Evolutionary conservation across 2,329 filamentous ascomycete species (phyloP).

Genomic region (Ophiocordyceps sinensis): DNA sequence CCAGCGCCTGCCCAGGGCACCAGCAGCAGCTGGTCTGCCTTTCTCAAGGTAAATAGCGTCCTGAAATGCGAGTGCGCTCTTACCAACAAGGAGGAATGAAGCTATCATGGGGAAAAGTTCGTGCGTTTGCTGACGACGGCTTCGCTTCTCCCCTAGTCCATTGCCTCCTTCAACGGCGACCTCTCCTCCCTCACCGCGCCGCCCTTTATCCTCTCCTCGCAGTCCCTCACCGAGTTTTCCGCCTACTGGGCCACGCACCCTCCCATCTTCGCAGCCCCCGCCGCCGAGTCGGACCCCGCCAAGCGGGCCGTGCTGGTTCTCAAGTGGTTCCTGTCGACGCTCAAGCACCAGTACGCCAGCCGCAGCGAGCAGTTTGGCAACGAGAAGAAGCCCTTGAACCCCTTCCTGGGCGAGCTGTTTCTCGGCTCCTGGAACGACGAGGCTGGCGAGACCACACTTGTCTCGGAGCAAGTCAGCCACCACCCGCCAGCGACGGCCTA

Average conservation of each 20-base stretch:
- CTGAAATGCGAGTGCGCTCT: neutral
- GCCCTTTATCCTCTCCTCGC: constrained; percentile 68
- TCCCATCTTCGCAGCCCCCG: constrained; percentile 64
- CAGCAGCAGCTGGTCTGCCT: constrained; percentile 35
- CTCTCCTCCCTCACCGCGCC: constrained; percentile 68
- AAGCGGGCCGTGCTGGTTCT: constrained; percentile 79
- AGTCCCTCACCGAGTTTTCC: constrained; percentile 67
- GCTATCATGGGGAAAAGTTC: neutral
- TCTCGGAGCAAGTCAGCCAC: constrained; percentile 91
- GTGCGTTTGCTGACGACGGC: neutral
- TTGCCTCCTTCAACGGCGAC: constrained; percentile 71
- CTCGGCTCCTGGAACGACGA: constrained; percentile 79
- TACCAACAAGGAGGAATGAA: neutral
- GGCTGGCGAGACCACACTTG: constrained; percentile 66
- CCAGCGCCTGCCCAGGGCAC: constrained; percentile 19
- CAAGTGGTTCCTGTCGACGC: constrained; percentile 88
- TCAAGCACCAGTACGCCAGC: constrained; percentile 71
- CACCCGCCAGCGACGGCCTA: constrained; percentile 94
- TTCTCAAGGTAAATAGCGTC: constrained; percentile 30
- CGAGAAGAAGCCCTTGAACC: constrained; percentile 96
- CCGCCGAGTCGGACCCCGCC: constrained; percentile 61
- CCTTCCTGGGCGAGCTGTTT: constrained; percentile 90
- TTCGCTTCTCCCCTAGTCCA: constrained; percentile 35
- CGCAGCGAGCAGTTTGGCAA: constrained; percentile 69
- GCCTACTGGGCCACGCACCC: constrained; percentile 75